Evolutionary conservation across 2,329 filamentous ascomycete species (phyloP), one percentile per base, ranked within the genome.

Genomic region (Pseudopithomyces maydicus): DNA sequence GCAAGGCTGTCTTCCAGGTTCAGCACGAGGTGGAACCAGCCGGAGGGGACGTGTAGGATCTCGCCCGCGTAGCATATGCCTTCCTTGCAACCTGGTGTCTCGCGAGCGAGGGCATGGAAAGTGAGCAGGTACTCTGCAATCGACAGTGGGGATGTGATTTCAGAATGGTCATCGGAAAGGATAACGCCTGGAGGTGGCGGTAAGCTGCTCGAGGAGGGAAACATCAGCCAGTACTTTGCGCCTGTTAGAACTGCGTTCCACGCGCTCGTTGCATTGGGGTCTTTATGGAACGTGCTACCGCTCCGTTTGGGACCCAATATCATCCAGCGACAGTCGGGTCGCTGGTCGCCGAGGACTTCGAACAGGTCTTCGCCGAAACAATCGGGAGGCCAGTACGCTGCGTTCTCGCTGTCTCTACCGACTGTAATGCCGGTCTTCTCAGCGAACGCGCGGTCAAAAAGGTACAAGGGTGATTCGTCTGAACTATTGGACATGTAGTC

Each of bases 221-320:
- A 98, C 92, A 98, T 96, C 74, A 98, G 94, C 94, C 95, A 98
- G 81, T 98, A 98, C 73, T 98, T 98, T 33, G 89, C 86, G 5
- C 94, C 95, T 57, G 89, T 87, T 26, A 98, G 81, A 14, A 97
- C 91, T 0, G 93, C 94, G 73, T 98, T 98, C 95, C 94, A 98
- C 0, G 95, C 94, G 67, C 88, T 89, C 78, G 88, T 88, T 1
- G 84, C 85, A 70, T 88, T 88, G 2, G 85, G 86, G 66, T 88
- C 87, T 74, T 97, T 97, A 80, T 98, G 94, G 73, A 97, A 98
- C 4, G 93, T 97, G 64, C 91, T 96, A 29, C 94, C 94, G 70
- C 91, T 96, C 56, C 92, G 84, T 61, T 88, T 86, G 0, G 94
- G 92, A 0, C 94, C 93, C 62, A 97, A 84, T 68, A 98, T 97